Base-by-base conservation (phyloP, 768 basidiomycete species). In the Coprinellus micaceus region DNA sequence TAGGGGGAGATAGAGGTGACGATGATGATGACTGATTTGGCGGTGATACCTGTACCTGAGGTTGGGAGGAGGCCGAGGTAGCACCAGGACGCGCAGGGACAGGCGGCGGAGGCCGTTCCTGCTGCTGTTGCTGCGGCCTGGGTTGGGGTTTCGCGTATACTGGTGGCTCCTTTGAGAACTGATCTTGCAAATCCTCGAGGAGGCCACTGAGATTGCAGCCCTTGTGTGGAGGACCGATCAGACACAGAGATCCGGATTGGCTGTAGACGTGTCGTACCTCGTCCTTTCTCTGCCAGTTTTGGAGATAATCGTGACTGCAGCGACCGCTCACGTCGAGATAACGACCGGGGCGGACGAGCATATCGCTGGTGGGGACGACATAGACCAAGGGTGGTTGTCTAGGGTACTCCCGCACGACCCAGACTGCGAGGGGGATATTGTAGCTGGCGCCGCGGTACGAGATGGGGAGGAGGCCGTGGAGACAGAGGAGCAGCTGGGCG, bases 391-490 rank as follows among this genome's bases (percentile, higher is more conserved):
- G 97, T 0, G 94, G 86, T 12, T 77, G 76, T 41, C 80, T 77
- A 3, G 96, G 96, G 65, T 94, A 98, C 40, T 91, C 90, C 51
- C 80, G 79, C 2, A 93, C 80, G 40, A 98, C 62, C 94, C 95
- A 98, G 58, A 96, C 62, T 12, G 89, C 84, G 63, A 99, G 71
- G 3, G 97, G 97, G 63, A 98, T 98, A 70, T 99, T 93, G 77
- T 99, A 99, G 1, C 87, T 78, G 0, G 83, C 73, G 1, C 77
- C 72, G 48, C 88, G 81, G 74, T 84, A 96, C 0, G 81, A 71
- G 62, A 99, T 97, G 3, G 94, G 94, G 1, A 99, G 77, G 4
- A 98, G 82, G 10, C 97, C 97, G 66, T 97, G 91, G 2, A 96
- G 63, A 61, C 92, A 94, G 55, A 98, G 85, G 25, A 99, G 81